Base-by-base conservation (phyloP, 306 rosid genomes). In the Cercis canadensis region DNA sequence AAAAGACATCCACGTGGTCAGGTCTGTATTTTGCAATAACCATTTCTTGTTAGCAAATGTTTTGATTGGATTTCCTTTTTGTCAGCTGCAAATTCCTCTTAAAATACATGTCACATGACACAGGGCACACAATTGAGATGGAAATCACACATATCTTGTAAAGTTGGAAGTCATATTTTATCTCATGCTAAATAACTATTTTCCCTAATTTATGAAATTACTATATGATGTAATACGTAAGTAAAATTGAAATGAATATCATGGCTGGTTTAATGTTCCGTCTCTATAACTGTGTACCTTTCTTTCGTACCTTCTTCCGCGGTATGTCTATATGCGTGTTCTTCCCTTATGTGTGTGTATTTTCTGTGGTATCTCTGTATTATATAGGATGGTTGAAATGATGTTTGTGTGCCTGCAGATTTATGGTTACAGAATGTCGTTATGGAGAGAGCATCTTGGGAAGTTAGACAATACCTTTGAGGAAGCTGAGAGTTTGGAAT, bases 361-460 rank as follows among this genome's bases (percentile, higher is more conserved):
- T n/a, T n/a, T n/a, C n/a, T n/a, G n/a, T n/a, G n/a, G n/a, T n/a
- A n/a, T n/a, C n/a, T n/a, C n/a, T n/a, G n/a, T n/a, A n/a, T n/a
- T n/a, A n/a, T 24, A 70, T 43, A 33, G 0, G 29, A n/a, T 41
- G n/a, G 19, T 31, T 62, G 37, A n/a, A 14, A 62, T 36, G 13
- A 62, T 40, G 14, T 33, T 67, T 72, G 24, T 47, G 33, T 62
- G 67, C 60, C 18, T 73, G 79, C 85, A 95, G 99, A 76, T 95
- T 43, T 95, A 87, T 72, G 99, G 99, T 51, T 89, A 91, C 74
- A 81, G 99, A 84, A 89, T 73, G 92, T 95, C 99, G 11, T 83
- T 95, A 43, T 91, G 97, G 99, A 73, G 80, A 2, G 97, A 95
- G 77, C 99, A 95, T 83, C 92, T 95, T 34, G 99, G 76, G 43